phyloP scores from a whole-genome alignment of 768 basidiomycete genomes.

The Rhodocollybia butyracea region DNA sequence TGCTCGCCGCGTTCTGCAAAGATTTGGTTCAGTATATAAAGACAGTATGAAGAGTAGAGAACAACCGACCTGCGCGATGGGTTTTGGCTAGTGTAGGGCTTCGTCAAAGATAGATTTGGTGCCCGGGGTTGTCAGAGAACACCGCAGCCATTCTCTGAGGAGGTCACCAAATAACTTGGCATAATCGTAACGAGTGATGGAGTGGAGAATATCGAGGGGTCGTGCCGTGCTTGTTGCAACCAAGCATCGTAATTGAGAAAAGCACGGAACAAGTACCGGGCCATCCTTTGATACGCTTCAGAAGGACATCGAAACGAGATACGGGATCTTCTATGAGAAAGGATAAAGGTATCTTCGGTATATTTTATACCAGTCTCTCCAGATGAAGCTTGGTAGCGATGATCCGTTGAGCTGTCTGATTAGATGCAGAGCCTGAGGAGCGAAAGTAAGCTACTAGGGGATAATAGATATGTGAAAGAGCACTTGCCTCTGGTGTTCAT shows the following conservation, averaged over 20 bases:
- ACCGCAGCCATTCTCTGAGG: constrained; percentile 16
- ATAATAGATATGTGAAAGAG: too few species aligned
- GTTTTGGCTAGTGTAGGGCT: background rate
- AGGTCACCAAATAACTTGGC: constrained; percentile 17
- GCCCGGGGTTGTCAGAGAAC: background rate
- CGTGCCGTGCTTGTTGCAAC: constrained; percentile 4
- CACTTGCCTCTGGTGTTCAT: too few species aligned
- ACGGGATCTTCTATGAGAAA: constrained; percentile 6
- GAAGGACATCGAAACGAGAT: background rate
- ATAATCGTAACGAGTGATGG: constrained; percentile 14
- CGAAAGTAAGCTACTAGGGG: too few species aligned
- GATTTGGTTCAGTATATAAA: background rate
- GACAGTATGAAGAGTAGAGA: background rate
- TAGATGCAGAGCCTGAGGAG: background rate
- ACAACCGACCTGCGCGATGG: background rate
- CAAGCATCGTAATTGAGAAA: background rate
- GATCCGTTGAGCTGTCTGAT: constrained; percentile 9
- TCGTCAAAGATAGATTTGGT: too few species aligned
- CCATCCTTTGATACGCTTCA: constrained; percentile 3
- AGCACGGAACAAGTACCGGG: background rate
- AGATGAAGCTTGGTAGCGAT: constrained; percentile 8
- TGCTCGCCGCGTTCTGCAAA: constrained; percentile 18
- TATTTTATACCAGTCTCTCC: constrained; percentile 5
- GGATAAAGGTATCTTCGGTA: background rate
- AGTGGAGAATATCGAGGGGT: constrained; percentile 4